Base-by-base conservation (phyloP, 2,329 filamentous ascomycete genomes). In the Fusarium proliferatum region DNA sequence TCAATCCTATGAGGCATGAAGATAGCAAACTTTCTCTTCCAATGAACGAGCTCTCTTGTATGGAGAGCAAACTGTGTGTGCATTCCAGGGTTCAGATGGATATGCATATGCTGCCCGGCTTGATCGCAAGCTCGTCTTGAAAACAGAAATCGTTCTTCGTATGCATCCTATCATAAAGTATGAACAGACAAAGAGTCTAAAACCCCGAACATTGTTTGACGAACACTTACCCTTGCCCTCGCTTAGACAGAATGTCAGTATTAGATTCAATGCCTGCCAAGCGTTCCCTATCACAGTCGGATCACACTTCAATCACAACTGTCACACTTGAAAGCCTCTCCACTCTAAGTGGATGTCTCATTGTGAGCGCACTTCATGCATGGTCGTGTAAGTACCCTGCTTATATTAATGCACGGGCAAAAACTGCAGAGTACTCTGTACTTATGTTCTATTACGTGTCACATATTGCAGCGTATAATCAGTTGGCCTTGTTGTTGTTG, bases 281-380 rank as follows among this genome's bases (percentile, higher is more conserved):
- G 30, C 57, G 63, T 74, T 71, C 57, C 49, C 34, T 49, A 49
- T 61, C 61, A 66, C 61, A 57, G 17, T 53, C 23, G 17, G n/a
- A 56, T 61, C 69, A 72, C 66, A 72, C 28, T 52, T 59, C 12
- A 43, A 43, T 63, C 65, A 68, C 65, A 55, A 33, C 41, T 61
- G 49, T 51, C 58, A 58, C 69, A 58, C 39, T 49, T 39, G 23
- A 45, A 69, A 39, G 64, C 56, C 38, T 51, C 45, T 61, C 36
- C 26, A 23, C 55, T 28, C 42, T 55, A 61, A 30, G 42, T 60
- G 41, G 46, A 55, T 63, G n/a, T 61, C 39, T 46, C 21, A 30
- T 23, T 43, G 38, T 21, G 26, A 23, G 39, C 13, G 39, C 26
- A 39, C 39, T 30, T 41, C 19, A 46, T 61, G 33, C 33, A 43